Base-by-base conservation (phyloP, 108 stramenopile species). In the Tribonema minus region DNA sequence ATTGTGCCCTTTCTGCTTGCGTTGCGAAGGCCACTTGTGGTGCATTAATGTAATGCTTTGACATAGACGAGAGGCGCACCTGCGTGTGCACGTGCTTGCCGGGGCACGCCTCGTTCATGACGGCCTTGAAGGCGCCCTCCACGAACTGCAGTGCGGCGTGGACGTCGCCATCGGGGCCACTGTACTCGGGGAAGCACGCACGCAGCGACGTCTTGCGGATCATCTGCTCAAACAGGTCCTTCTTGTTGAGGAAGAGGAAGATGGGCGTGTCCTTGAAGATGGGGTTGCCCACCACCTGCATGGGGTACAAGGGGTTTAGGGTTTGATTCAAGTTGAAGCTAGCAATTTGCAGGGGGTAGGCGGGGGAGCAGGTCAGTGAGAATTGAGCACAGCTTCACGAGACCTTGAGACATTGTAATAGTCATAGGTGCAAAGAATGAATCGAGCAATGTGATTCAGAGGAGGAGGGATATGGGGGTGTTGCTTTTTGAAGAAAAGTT, bases 201-300 rank as follows among this genome's bases (percentile, higher is more conserved):
- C 46, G 25, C 26, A 84, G 38, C 0, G 83, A 66, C n/a, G 35
- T 75, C 15, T 75, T 64, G 58, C 54, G 72, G 38, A 84, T 76
- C 68, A 64, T 37, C 2, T 34, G 63, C 80, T 84, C 81, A 67
- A 84, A 84, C 0, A 84, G 30, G 79, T 84, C 84, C 74, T 77
- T 84, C 64, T 84, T 84, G 81, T 84, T 84, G 3, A 84, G 66
- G 68, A 84, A 84, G 29, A 84, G 36, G 33, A 76, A 82, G 30
- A 84, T 72, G 0, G 84, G 81, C 27, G 72, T 76, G 62, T 68
- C 31, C 12, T 39, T 40, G 81, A 84, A 84, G 30, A 84, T 46
- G 3, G 81, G 81, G 36, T 84, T 82, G 31, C 39, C 72, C 64
- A 77, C 80, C 34, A 83, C 80, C 72, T 83, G 30, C 0, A n/a